phyloP scores from a whole-genome alignment of 1,284 basidiomycete species.

The Cutaneotrichosporon sp. region DNA sequence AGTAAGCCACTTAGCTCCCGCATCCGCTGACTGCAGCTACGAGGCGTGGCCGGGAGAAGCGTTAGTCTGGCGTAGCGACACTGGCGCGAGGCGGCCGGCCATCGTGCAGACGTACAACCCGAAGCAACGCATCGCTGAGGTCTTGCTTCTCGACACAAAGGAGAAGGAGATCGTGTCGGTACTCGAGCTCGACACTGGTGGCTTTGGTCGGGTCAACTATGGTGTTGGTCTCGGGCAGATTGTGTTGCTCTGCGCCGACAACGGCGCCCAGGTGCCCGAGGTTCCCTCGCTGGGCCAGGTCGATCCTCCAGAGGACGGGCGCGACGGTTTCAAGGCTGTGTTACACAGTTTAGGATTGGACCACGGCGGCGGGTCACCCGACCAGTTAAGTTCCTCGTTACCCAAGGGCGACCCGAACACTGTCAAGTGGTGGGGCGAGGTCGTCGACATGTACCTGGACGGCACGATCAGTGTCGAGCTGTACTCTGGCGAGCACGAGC shows the following conservation, averaged over 20 bases:
- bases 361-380: constrained; percentile 14
- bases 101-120: constrained; percentile 79
- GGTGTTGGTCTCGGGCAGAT: constrained; percentile 79
- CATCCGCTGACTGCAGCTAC: constrained; percentile 27
- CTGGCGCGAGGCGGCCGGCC: constrained; percentile 62
- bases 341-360: constrained; percentile 27
- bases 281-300: constrained; percentile 43
- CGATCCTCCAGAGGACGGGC: constrained; percentile 31
- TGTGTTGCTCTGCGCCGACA: constrained; percentile 64
- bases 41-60: constrained; percentile 78
- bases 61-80: constrained; percentile 80
- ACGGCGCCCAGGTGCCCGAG: constrained; percentile 36
- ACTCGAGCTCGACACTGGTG: constrained; percentile 76
- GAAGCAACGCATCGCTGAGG: constrained; percentile 66
- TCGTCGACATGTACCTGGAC: constrained; percentile 51
- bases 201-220: constrained; percentile 58
- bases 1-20: constrained; percentile 32
- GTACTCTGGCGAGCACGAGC: constrained; percentile 33
- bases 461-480: constrained; percentile 50
- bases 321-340: constrained; percentile 25
- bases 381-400: constrained; percentile 17
- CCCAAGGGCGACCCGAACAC: constrained; percentile 29
- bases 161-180: constrained; percentile 70
- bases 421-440: constrained; percentile 57
- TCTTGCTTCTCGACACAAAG: constrained; percentile 35